Percentiles rank a stretch among this genome's conserved stretches.
Conservation (phyloP, 345 rosid genomes). For the Gossypioides kirkii region DNA sequence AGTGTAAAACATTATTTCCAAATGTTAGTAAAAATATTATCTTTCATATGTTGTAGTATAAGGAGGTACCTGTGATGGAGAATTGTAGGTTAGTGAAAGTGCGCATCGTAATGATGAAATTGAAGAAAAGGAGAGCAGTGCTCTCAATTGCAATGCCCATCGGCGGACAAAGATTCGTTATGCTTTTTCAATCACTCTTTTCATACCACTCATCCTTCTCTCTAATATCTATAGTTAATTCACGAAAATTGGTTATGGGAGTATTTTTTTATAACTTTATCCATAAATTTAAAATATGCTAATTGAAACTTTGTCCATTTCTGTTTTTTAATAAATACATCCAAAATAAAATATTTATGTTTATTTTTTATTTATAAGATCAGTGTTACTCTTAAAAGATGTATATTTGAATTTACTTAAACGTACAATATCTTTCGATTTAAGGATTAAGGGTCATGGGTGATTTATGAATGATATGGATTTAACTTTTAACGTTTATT, state of each 20-base stretch:
- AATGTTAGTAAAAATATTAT: no score
- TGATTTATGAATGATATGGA: no score
- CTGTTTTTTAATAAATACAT: no score
- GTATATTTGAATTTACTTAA: no score
- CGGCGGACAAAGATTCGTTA: slow-evolving; percentile 13
- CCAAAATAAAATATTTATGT: no score
- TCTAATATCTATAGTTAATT: neutral
- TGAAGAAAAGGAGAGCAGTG: slow-evolving; percentile 13
- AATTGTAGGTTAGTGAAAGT: neutral
- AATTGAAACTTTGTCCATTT: neutral
- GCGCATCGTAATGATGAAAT: slow-evolving; percentile 16
- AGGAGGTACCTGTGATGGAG: no score
- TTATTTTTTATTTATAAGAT: no score
- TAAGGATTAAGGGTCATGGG: fast-evolving
- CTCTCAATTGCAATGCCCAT: slow-evolving; percentile 16
- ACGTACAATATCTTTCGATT: fast-evolving
- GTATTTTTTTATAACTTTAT: neutral
- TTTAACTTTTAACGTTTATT: fast-evolving
- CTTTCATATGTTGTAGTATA: no score
- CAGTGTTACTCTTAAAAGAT: fast-evolving
- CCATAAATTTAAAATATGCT: no score
- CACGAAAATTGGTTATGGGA: slow-evolving; percentile 1
- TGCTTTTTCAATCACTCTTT: slow-evolving; percentile 1
- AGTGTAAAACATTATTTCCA: no score
- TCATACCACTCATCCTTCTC: neutral